A percentile compares a stretch with the other conserved stretches of the same genome.
Conservation (phyloP, 331 rosid genomes). For the Erythrophleum ivorense region DNA sequence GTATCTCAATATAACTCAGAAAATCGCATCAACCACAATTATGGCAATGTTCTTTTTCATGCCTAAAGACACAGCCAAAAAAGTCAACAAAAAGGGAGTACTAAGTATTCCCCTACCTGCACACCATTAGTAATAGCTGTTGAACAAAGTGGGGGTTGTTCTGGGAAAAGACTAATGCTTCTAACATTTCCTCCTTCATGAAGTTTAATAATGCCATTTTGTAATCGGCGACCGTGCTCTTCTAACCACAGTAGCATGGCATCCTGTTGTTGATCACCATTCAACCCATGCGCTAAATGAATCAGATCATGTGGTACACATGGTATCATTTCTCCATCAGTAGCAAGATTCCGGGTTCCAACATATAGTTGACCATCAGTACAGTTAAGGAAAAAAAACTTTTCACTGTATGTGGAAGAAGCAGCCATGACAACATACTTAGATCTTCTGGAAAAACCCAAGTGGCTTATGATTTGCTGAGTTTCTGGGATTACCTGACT, state of each 20-base stretch:
- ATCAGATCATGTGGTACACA: slow-evolving; percentile 76
- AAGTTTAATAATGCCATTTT: slow-evolving; percentile 72
- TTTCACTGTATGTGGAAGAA: slow-evolving; percentile 52
- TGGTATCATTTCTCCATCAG: slow-evolving; percentile 69
- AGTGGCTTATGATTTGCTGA: slow-evolving; percentile 21
- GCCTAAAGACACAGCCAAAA: slow-evolving; percentile 6
- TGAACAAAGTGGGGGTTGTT: slow-evolving; percentile 76
- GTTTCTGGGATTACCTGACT: slow-evolving; percentile 54
- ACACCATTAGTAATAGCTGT: slow-evolving; percentile 80
- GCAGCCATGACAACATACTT: slow-evolving; percentile 70
- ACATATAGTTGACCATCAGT: slow-evolving; percentile 71
- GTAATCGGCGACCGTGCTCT: slow-evolving; percentile 83
- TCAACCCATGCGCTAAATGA: slow-evolving; percentile 50
- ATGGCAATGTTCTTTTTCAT: slow-evolving; percentile 12
- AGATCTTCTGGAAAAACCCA: slow-evolving; percentile 49
- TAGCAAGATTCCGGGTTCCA: slow-evolving; percentile 62
- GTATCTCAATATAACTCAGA: slow-evolving; percentile 19
- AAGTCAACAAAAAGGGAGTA: slow-evolving; percentile 3
- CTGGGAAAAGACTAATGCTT: slow-evolving; percentile 77
- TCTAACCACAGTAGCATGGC: slow-evolving; percentile 91
- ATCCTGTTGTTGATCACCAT: slow-evolving; percentile 66
- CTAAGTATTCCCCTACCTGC: slow-evolving; percentile 54
- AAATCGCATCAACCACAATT: slow-evolving; percentile 27
- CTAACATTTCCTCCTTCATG: slow-evolving; percentile 46
- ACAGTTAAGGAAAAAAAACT: slow-evolving; percentile 81